phyloP scores from a whole-genome alignment of 2,329 filamentous ascomycete genomes.

The Arthrinium phaeospermum region DNA sequence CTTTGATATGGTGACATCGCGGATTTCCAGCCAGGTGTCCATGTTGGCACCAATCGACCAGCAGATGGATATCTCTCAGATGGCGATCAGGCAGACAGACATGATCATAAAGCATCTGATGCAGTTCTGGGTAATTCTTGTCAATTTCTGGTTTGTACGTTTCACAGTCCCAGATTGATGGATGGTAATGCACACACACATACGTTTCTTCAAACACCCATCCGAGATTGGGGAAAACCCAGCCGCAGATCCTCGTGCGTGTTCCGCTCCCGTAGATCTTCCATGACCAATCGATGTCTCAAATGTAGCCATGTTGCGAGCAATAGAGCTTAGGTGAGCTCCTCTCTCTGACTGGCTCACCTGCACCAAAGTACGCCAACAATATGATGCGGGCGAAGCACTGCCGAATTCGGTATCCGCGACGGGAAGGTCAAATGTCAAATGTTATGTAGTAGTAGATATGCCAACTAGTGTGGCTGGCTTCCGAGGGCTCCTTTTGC shows the following conservation, averaged over 20 bases:
- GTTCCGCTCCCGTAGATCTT: not conserved
- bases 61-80: not conserved
- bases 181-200: not conserved
- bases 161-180: not conserved
- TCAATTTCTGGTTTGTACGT: not conserved
- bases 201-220: not conserved
- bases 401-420: slow-evolving; percentile 7
- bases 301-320: not conserved
- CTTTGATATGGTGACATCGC: not conserved
- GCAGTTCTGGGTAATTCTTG: not conserved
- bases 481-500: not conserved
- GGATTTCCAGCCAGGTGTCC: not conserved
- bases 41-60: slow-evolving; percentile 9
- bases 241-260: not conserved
- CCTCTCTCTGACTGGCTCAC: not conserved
- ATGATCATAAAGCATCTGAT: not conserved
- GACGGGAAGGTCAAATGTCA: not conserved
- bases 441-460: not conserved
- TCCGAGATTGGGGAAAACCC: not conserved
- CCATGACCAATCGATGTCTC: not conserved
- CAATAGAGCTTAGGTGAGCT: not conserved
- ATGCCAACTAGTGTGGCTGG: not conserved
- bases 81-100: slow-evolving; percentile 9
- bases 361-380: not conserved
- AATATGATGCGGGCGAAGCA: not conserved